Evolutionary conservation across 2,329 filamentous ascomycete species (phyloP), one percentile per base, ranked within the genome.

Genomic region (Fusarium cyanostomum): DNA sequence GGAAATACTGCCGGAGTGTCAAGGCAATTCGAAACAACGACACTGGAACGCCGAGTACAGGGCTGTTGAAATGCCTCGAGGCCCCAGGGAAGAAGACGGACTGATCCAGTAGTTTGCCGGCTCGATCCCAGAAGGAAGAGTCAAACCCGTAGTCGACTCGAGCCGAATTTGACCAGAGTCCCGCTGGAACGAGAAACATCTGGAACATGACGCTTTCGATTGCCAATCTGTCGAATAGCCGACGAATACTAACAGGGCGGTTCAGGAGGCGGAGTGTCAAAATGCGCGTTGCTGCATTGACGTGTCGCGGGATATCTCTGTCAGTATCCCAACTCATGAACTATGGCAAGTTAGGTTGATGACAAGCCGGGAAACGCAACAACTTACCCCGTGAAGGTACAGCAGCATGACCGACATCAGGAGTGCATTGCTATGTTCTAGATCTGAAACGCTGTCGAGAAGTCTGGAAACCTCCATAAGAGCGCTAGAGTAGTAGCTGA

Each of bases 341-440:
- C 68, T 72, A 4, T 10, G 5, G 3, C 3, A 11, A 3, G 3
- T 21, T 16, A 31, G 18, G 31, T 13, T 11, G 0, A 13, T 2
- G 1, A 2, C 1, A 0, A 4, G 8, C 13, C 4, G 12, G 0
- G 4, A 10, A 12, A 2, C 4, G 2, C 12, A 5, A 7, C 7
- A 3, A n/a, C 66, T 48, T 53, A 72, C 70, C 12, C 70, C 70
- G 26, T 72, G 64, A 0, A 72, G 34, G 33, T 72, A 72, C 5
- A 72, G 45, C 0, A 71, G 37, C 62, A 72, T 72, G 1, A 72
- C 60, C 0, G 68, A 69, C 65, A 72, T 71, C 4, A 72, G 41
- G 0, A 72, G 45, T 0, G 62, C 69, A 21, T 72, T 59, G 27
- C 71, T 52, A 4, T 62, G 58, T 37, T 71, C 68, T 3, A 57